phyloP scores from a whole-genome alignment of 306 rosid genomes.

The Trichosanthes cucumerina region DNA sequence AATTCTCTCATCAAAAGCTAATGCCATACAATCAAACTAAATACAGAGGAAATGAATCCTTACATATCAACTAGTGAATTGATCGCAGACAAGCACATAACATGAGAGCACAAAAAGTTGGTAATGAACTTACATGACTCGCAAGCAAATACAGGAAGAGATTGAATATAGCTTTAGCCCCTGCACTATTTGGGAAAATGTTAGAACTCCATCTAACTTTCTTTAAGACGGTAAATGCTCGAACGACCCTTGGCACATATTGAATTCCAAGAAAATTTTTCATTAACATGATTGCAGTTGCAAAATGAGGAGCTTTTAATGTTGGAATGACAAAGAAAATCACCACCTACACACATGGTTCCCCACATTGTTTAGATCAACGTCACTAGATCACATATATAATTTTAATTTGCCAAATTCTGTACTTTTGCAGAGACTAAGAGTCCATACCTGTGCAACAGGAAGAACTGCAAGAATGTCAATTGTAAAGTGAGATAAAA shows the following conservation, averaged over 20 bases:
- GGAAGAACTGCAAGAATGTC: constrained; percentile 18
- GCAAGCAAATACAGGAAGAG: constrained; percentile 17
- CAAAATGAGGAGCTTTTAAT: background rate
- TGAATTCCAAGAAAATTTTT: constrained; percentile 11
- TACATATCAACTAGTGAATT: background rate
- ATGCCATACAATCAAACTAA: background rate
- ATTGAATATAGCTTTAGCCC: constrained; percentile 12
- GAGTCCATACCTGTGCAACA: constrained; percentile 3
- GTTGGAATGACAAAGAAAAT: background rate
- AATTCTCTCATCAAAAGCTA: background rate
- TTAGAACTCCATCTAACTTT: constrained; percentile 7
- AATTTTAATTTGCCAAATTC: background rate
- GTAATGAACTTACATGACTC: constrained; percentile 13
- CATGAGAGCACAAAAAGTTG: background rate
- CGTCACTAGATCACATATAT: background rate
- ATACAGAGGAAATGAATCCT: background rate
- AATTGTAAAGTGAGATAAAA: background rate
- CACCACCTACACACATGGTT: constrained; percentile 13
- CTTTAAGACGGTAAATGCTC: constrained; percentile 5
- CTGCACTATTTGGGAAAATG: constrained; percentile 1
- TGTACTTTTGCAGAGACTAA: background rate
- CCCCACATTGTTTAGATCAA: background rate
- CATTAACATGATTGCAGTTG: background rate
- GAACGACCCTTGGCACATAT: constrained; percentile 17
- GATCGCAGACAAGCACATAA: background rate